Percentiles rank a stretch among this genome's conserved stretches.
Conservation (phyloP, 495 filamentous ascomycete species). For the Annulohypoxylon nitens region DNA sequence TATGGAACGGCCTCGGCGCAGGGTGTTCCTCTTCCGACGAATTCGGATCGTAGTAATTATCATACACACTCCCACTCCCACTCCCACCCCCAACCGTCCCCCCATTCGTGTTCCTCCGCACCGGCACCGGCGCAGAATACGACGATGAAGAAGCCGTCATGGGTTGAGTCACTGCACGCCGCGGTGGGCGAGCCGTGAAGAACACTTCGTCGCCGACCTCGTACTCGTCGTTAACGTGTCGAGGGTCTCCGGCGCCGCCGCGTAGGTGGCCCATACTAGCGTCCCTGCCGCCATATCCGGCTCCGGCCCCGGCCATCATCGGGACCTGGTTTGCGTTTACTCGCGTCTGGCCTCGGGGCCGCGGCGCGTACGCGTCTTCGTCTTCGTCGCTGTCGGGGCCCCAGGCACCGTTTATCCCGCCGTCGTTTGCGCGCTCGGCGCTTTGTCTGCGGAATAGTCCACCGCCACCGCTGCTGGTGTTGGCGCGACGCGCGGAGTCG, state of each 20-base stretch:
- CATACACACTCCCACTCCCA: background rate
- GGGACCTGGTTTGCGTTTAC: background rate
- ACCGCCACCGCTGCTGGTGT: conserved; percentile 60
- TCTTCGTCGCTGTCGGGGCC: conserved; percentile 57
- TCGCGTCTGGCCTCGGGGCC: conserved; percentile 13
- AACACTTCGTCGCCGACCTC: conserved; percentile 59
- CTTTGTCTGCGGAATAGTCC: conserved; percentile 64
- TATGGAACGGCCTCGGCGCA: conserved; percentile 69
- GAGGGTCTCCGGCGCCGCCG: conserved; percentile 48
- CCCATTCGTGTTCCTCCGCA: background rate
- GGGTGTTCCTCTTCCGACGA: conserved; percentile 33
- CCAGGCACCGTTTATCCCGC: conserved; percentile 67
- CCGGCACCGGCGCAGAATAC: background rate
- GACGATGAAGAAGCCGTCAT: background rate
- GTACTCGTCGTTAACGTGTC: conserved; percentile 51
- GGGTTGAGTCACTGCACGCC: conserved; percentile 46
- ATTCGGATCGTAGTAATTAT: conserved; percentile 15
- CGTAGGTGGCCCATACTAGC: conserved; percentile 50
- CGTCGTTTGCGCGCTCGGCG: conserved; percentile 57
- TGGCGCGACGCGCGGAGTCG: conserved; percentile 60
- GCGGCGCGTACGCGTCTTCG: conserved; percentile 50
- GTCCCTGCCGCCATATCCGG: background rate
- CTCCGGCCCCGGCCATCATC: background rate
- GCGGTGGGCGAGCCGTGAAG: conserved; percentile 56
- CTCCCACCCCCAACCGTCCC: background rate